Conservation (phyloP, 2,329 filamentous ascomycete species). For the Diaporthe citri region DNA sequence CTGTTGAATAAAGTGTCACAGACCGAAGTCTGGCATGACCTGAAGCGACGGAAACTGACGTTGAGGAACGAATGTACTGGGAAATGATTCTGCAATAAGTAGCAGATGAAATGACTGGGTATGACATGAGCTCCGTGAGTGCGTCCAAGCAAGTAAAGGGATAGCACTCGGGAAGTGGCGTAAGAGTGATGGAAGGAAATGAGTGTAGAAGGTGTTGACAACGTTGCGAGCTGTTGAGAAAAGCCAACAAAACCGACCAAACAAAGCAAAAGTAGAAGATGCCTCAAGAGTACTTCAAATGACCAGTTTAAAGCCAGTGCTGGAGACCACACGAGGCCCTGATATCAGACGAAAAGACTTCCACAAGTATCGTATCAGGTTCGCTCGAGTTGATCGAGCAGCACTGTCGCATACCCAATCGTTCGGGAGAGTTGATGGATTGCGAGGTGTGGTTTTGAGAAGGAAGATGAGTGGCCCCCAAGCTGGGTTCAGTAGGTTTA, state of each 20-base stretch:
- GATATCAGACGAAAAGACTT: not conserved
- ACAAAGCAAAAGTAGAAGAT: not conserved
- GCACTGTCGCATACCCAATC: not conserved
- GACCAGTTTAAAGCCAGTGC: too few relatives aligned
- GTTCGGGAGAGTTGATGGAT: not conserved
- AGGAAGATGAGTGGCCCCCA: not conserved
- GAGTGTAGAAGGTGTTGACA: not conserved
- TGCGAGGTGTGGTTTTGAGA: not conserved
- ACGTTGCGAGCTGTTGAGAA: not conserved
- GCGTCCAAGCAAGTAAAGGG: not conserved
- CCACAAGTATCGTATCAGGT: not conserved
- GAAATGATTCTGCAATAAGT: not conserved
- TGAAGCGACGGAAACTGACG: too few relatives aligned
- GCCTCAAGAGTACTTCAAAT: not conserved
- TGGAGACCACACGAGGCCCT: not conserved
- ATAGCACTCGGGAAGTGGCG: not conserved
- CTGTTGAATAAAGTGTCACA: not conserved
- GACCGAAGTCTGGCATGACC: too few relatives aligned
- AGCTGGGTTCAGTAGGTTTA: too few relatives aligned
- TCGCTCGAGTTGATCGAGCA: not conserved
- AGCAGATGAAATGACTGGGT: not conserved
- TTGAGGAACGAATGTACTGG: too few relatives aligned
- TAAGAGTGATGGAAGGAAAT: not conserved
- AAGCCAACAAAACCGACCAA: not conserved
- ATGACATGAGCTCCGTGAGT: not conserved